phyloP scores from a whole-genome alignment of 2,329 filamentous ascomycete genomes.

The Fusarium torulosum region DNA sequence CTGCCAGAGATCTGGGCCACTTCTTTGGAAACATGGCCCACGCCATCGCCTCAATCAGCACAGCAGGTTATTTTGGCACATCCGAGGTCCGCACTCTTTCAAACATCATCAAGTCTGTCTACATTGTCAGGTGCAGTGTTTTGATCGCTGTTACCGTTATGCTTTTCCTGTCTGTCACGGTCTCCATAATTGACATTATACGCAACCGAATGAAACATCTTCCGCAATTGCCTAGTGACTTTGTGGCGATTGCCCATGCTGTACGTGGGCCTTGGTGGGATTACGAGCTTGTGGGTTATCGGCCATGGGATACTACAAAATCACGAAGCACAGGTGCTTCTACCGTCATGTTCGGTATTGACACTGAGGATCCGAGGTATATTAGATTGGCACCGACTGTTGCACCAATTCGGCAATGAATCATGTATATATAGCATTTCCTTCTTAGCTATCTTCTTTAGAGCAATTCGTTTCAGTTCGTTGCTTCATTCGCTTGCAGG shows the following conservation, averaged over 20 bases:
- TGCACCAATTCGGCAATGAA: constrained; percentile 27
- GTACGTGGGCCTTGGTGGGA: constrained; percentile 41
- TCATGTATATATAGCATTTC: neutral
- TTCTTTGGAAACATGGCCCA: constrained; percentile 44
- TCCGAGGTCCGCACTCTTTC: constrained; percentile 21
- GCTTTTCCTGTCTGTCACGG: constrained; percentile 19
- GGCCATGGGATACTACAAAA: constrained; percentile 19
- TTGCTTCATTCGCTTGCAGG: neutral
- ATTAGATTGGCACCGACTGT: constrained; percentile 41
- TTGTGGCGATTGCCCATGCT: constrained; percentile 37
- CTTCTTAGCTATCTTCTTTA: neutral
- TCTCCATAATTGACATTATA: constrained; percentile 38
- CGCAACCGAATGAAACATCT: constrained; percentile 30
- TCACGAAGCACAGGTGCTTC: constrained; percentile 9
- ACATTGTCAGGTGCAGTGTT: constrained; percentile 38
- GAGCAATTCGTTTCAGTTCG: neutral
- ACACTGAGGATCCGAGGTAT: constrained; percentile 28
- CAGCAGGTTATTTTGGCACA: constrained; percentile 40
- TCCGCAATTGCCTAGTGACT: constrained; percentile 37
- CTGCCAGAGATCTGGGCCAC: constrained; percentile 32
- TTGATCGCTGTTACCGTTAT: constrained; percentile 31
- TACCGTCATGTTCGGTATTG: constrained; percentile 42
- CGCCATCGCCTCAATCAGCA: constrained; percentile 38
- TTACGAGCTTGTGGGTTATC: constrained; percentile 24
- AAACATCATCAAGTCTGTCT: constrained; percentile 29